Percentiles rank a stretch among this genome's conserved stretches.
Conservation (phyloP, 257 asterid species). For the Verbascum thapsus region DNA sequence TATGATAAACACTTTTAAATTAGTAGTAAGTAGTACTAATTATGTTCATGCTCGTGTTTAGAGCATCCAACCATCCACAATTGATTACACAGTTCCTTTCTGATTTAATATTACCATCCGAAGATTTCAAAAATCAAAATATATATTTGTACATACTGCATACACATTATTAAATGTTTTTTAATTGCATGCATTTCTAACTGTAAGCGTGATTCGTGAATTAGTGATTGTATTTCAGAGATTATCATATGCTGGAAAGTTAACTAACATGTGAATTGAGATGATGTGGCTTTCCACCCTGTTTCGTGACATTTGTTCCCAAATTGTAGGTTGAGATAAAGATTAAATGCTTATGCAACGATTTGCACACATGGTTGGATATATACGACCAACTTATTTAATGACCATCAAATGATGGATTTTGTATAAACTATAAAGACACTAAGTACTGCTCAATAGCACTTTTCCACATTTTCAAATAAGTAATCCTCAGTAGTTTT, state of each 20-base stretch:
- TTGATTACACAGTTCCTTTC: background rate
- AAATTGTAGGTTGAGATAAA: constrained; percentile 7
- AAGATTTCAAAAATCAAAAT: background rate
- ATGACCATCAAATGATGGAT: background rate
- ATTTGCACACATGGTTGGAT: background rate
- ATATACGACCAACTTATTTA: background rate
- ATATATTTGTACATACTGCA: background rate
- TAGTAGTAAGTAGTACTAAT: background rate
- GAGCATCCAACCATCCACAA: constrained; percentile 3
- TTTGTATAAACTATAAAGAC: too few species aligned
- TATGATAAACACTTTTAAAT: constrained; percentile 9
- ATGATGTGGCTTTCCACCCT: background rate
- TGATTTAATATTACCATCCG: background rate
- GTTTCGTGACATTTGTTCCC: background rate
- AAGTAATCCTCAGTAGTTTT: background rate
- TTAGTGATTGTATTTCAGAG: background rate
- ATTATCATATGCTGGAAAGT: constrained; percentile 18
- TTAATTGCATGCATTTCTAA: constrained; percentile 20
- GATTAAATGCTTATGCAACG: constrained; percentile 1
- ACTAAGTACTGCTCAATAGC: background rate
- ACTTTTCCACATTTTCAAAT: background rate
- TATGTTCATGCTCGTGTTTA: constrained; percentile 4
- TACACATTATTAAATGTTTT: background rate
- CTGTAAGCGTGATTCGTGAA: background rate
- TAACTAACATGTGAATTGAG: background rate